Conservation (phyloP, 2,329 filamentous ascomycete genomes). For the Lojkania enalia region DNA sequence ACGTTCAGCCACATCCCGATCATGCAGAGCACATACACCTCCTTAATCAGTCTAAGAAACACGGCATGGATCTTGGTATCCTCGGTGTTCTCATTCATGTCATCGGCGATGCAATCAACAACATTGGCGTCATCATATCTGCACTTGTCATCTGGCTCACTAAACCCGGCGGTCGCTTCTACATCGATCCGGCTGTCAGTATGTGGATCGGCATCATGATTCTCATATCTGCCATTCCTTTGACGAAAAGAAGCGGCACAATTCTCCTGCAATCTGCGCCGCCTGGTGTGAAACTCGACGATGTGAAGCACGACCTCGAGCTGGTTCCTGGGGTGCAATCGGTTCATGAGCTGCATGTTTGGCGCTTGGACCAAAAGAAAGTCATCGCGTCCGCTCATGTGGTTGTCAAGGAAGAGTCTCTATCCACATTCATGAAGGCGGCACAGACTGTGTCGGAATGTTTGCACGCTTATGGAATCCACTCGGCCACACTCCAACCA, state of each 20-base stretch:
- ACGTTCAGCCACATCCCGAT: slow-evolving; percentile 6
- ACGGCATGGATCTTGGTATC: slow-evolving; percentile 65
- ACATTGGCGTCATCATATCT: slow-evolving; percentile 72
- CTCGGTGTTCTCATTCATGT: slow-evolving; percentile 72
- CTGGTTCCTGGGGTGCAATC: slow-evolving; percentile 67
- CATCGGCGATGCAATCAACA: slow-evolving; percentile 73
- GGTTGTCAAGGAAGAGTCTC: slow-evolving; percentile 60
- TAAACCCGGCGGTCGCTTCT: slow-evolving; percentile 62
- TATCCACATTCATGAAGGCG: slow-evolving; percentile 62
- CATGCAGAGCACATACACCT: slow-evolving; percentile 36
- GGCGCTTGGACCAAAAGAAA: slow-evolving; percentile 72
- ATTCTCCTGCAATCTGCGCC: slow-evolving; percentile 72
- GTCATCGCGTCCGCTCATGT: slow-evolving; percentile 71
- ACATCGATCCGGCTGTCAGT: slow-evolving; percentile 71
- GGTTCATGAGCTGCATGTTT: slow-evolving; percentile 74
- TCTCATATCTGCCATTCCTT: slow-evolving; percentile 63
- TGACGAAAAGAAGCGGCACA: slow-evolving; percentile 63
- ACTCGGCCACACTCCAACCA: slow-evolving; percentile 72
- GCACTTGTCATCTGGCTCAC: slow-evolving; percentile 71
- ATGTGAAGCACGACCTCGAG: slow-evolving; percentile 71
- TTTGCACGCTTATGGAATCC: slow-evolving; percentile 73
- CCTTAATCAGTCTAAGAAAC: slow-evolving; percentile 23
- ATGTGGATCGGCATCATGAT: slow-evolving; percentile 76
- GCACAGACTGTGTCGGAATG: slow-evolving; percentile 68
- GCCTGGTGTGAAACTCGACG: slow-evolving; percentile 59